These are phyloP conservation scores for Coelastrella sp. DNA, from an alignment of 139 green algal genomes.

Conservation along the genomic window DNA sequence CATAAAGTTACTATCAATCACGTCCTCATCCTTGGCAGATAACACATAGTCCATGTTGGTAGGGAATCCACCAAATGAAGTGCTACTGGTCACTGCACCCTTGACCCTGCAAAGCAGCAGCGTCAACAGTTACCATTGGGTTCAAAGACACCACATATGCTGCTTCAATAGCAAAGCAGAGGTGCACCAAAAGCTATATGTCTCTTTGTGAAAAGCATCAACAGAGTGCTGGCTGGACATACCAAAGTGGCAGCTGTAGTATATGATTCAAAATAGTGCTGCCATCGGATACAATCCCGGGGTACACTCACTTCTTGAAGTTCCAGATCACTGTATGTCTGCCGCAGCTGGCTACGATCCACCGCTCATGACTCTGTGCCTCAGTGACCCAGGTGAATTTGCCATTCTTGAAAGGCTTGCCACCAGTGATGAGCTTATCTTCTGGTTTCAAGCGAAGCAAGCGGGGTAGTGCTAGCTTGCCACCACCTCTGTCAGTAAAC, in stretches of 20 bases:
- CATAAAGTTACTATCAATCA: conserved; percentile 87
- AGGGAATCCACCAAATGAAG: conserved; percentile 82
- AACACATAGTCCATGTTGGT: conserved; percentile 88
- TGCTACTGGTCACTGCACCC: conserved; percentile 54
- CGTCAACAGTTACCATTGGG: background rate
- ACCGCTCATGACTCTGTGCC: conserved; percentile 82
- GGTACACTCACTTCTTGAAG: conserved; percentile 62
- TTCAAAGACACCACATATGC: too few species aligned
- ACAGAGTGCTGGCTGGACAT: too few species aligned
- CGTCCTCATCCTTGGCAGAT: conserved; percentile 77
- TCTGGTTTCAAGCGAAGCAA: conserved; percentile 90
- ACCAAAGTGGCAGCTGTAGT: too few species aligned
- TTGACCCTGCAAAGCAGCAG: conserved; percentile 61
- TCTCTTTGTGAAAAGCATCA: too few species aligned
- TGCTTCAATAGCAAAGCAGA: too few species aligned
- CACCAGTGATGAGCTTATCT: conserved; percentile 59
- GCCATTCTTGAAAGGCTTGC: conserved; percentile 43
- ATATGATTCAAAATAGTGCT: too few species aligned
- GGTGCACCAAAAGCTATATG: too few species aligned
- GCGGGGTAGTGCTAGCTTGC: conserved; percentile 76
- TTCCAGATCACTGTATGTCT: conserved; percentile 90
- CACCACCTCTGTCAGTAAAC: conserved; percentile 81
- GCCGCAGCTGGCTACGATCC: conserved; percentile 85
- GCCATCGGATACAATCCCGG: too few species aligned
- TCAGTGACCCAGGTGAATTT: conserved; percentile 84